A percentile compares a stretch with the other conserved stretches of the same genome.
phyloP scores from a whole-genome alignment of 2,329 filamentous ascomycete genomes.

The Pseudogymnoascus destructans region DNA sequence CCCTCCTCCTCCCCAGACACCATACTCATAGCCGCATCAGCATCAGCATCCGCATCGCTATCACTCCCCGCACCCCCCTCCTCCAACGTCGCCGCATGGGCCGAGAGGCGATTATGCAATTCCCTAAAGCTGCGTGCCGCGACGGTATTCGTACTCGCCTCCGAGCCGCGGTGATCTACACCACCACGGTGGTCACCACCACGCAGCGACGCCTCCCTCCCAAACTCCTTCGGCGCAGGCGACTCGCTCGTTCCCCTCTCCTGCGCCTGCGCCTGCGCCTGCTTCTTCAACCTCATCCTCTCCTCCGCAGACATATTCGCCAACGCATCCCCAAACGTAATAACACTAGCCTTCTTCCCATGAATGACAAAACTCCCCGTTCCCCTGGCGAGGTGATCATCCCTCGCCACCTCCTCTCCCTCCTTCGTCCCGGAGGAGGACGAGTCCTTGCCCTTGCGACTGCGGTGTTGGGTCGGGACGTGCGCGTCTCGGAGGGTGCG shows the following conservation, averaged over 20 bases:
- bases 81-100: conserved; percentile 35
- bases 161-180: conserved; percentile 41
- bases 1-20: conserved; percentile 47
- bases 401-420: conserved; percentile 33
- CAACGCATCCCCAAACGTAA: conserved; percentile 91
- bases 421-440: conserved; percentile 36
- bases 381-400: conserved; percentile 63
- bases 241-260: conserved; percentile 22
- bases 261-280: conserved; percentile 32
- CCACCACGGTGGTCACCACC: background rate
- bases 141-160: conserved; percentile 52
- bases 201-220: background rate
- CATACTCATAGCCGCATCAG: conserved; percentile 37
- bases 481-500: conserved; percentile 74
- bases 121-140: conserved; percentile 54
- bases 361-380: conserved; percentile 90
- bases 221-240: conserved; percentile 1
- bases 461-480: conserved; percentile 53
- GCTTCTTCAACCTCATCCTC: conserved; percentile 50
- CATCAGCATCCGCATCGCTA: conserved; percentile 48
- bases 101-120: conserved; percentile 46
- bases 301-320: conserved; percentile 65
- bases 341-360: conserved; percentile 93
- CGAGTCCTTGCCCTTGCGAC: conserved; percentile 64
- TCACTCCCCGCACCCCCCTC: conserved; percentile 38